A percentile compares a stretch with the other conserved stretches of the same genome.
Conservation (phyloP, 2,329 filamentous ascomycete species). For the Seiridium cupressi region DNA sequence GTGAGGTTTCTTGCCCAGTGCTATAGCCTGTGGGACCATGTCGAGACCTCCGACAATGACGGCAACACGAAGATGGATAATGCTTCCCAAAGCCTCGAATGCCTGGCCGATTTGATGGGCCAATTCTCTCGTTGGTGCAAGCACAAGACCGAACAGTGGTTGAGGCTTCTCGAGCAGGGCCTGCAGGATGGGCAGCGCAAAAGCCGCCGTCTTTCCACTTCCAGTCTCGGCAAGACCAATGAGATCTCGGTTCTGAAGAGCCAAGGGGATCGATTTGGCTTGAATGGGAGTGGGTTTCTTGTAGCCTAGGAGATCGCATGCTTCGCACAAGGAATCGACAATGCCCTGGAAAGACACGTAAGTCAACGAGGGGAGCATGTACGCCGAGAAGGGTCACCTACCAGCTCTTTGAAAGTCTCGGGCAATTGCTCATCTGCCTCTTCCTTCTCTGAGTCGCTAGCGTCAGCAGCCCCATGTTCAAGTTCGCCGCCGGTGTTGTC, state of each 20-base stretch:
- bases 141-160: slow-evolving; percentile 80
- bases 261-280: slow-evolving; percentile 75
- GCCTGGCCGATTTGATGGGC: slow-evolving; percentile 87
- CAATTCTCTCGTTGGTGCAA: slow-evolving; percentile 91
- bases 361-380: slow-evolving; percentile 3
- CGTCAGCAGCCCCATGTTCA: slow-evolving; percentile 17
- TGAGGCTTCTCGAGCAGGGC: slow-evolving; percentile 85
- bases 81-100: slow-evolving; percentile 82
- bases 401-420: slow-evolving; percentile 64
- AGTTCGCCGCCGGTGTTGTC: background rate
- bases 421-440: slow-evolving; percentile 5
- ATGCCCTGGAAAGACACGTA: slow-evolving; percentile 56
- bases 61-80: slow-evolving; percentile 83
- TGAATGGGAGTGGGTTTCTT: slow-evolving; percentile 88
- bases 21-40: slow-evolving; percentile 89
- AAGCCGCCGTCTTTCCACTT: slow-evolving; percentile 88
- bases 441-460: slow-evolving; percentile 26
- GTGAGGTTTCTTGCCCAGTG: slow-evolving; percentile 93
- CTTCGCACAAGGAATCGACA: slow-evolving; percentile 84
- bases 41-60: slow-evolving; percentile 93
- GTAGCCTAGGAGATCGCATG: slow-evolving; percentile 79
- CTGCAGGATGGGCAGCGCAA: slow-evolving; percentile 89
- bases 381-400: background rate
- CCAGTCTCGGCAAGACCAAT: slow-evolving; percentile 96
- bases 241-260: slow-evolving; percentile 77